Percentiles rank a stretch among this genome's conserved stretches.
These are phyloP conservation scores for Dictyophora rubrovolvata DNA, from an alignment of 768 basidiomycete genomes.

Conservation along the genomic window DNA sequence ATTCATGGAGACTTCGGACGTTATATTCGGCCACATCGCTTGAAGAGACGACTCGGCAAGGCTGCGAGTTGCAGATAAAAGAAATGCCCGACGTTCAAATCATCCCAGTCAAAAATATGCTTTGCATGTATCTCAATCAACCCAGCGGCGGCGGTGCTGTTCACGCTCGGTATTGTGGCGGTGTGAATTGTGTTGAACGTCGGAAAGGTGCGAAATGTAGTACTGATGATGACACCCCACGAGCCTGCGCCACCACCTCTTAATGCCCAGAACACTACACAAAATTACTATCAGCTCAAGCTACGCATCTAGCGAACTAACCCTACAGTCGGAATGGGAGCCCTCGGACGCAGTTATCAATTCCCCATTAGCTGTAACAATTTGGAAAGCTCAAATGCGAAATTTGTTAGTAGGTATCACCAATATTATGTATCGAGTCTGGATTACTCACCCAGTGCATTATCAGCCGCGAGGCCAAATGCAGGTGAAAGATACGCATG, in stretches of 20 bases:
- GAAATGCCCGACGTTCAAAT: background rate
- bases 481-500: conserved; percentile 19
- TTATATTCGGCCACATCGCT: conserved; percentile 6
- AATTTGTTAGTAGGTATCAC: background rate
- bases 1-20: no score
- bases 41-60: conserved; percentile 14
- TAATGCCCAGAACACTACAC: conserved; percentile 15
- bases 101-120: conserved; percentile 7
- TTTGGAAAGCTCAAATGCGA: no score
- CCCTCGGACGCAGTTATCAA: no score
- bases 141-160: background rate
- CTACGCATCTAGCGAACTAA: no score
- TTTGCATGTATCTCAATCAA: background rate
- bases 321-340: no score
- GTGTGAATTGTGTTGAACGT: conserved; percentile 19
- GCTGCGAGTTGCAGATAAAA: background rate
- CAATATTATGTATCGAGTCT: background rate
- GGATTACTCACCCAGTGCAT: conserved; percentile 11
- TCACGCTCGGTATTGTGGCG: background rate
- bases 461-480: conserved; percentile 20
- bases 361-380: no score
- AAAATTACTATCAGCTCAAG: no score
- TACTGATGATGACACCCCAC: conserved; percentile 29
- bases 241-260: conserved; percentile 19
- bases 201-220: conserved; percentile 14